These are phyloP conservation scores for Penicillium sp. DNA, from an alignment of 2,329 filamentous ascomycete species.

Conservation along the genomic window DNA sequence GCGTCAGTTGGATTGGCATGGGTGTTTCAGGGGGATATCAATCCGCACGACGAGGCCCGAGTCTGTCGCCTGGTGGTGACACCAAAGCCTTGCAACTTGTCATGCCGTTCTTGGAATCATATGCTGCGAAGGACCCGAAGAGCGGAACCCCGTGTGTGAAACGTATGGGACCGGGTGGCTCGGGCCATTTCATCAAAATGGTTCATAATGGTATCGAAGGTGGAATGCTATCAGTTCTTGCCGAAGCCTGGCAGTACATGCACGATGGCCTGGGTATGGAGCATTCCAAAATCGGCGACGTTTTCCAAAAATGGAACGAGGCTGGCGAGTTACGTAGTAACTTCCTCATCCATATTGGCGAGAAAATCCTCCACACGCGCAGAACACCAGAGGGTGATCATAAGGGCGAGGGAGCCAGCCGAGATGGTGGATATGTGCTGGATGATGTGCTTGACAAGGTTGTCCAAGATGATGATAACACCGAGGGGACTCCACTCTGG, in stretches of 20 bases:
- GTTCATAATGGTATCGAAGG: conserved; percentile 75
- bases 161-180: conserved; percentile 61
- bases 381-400: conserved; percentile 42
- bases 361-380: conserved; percentile 59
- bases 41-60: conserved; percentile 64
- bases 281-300: conserved; percentile 61
- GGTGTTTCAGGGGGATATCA: conserved; percentile 72
- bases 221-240: conserved; percentile 66
- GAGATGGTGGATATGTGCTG: conserved; percentile 54
- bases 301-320: conserved; percentile 63
- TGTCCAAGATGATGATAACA: conserved; percentile 66
- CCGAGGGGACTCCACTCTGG: conserved; percentile 69
- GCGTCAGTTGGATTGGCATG: conserved; percentile 66
- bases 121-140: conserved; percentile 62
- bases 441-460: conserved; percentile 68
- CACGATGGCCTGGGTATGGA: conserved; percentile 58
- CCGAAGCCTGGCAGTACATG: conserved; percentile 67
- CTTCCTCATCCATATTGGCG: conserved; percentile 65
- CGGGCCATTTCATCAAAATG: conserved; percentile 75
- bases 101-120: conserved; percentile 61
- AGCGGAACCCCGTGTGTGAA: conserved; percentile 62
- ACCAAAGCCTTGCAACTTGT: conserved; percentile 58
- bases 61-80: conserved; percentile 67
- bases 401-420: conserved; percentile 33
- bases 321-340: conserved; percentile 60